Evolutionary conservation across 2,329 filamentous ascomycete genomes (phyloP), one percentile per base, ranked within the genome.

Genomic region (Ceratocystis lukuohia): DNA sequence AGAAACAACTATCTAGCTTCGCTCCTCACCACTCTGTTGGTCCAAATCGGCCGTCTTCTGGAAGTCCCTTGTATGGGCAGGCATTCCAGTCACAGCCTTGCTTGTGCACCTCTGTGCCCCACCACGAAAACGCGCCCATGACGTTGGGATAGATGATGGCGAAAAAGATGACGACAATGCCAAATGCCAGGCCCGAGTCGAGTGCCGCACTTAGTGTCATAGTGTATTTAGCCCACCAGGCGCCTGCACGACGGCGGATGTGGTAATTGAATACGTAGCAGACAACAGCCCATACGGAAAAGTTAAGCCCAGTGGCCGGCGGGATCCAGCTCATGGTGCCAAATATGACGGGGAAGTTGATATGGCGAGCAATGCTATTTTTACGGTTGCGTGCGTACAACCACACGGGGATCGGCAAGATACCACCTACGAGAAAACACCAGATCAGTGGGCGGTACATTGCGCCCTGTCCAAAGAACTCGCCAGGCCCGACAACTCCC

Each of bases 141-240:
- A 81, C 84, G 0, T 88, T 88, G 0, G 90, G 88, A 72, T 91
- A 93, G n/a, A 94, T 82, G 70, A 95, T 88, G 0, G 85, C 88
- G 71, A 96, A 93, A 74, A 95, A 95, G 30, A 94, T 86, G 3
- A 93, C 82, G 8, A 95, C 85, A 45, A 94, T 86, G 33, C 88
- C 88, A 71, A 92, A 89, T 0, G 91, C 90, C 22, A 95, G 78
- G 0, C 90, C 89, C 0, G 88, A 91, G 73, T 95, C 91, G 66
- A 95, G 79, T 1, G 89, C 91, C 0, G 90, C 90, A 67, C 87
- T 90, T 64, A 95, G 78, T 3, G 89, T 92, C 89, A 95, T 94
- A 50, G 89, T 93, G 74, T 95, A 95, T 75, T 95, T 94, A 61
- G 84, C 85, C 91, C 91, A 95, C 91, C 91, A 96, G 1, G 84